Conservation (phyloP, 2,329 filamentous ascomycete genomes). For the Fusarium dimerum region DNA sequence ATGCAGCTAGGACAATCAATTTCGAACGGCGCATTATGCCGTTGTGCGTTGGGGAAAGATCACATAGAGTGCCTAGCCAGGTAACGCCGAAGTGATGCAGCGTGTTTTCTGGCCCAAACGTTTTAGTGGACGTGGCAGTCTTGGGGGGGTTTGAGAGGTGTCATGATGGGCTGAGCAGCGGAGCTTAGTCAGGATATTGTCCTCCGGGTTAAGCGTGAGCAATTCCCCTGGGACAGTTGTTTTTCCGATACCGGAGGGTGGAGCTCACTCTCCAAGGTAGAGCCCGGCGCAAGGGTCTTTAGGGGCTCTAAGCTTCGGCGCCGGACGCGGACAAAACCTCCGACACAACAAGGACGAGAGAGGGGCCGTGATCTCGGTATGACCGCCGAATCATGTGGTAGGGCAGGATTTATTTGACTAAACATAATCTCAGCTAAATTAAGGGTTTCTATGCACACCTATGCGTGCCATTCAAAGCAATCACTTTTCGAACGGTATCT, state of each 20-base stretch:
- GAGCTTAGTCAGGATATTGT: slow-evolving; percentile 19
- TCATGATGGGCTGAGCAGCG: slow-evolving; percentile 30
- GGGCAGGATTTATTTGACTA: slow-evolving; percentile 1
- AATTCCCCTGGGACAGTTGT: slow-evolving; percentile 13
- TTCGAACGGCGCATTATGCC: slow-evolving; percentile 53
- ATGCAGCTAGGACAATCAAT: slow-evolving; percentile 44
- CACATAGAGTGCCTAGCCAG: slow-evolving; percentile 30
- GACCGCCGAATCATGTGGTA: slow-evolving; percentile 8
- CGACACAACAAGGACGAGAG: slow-evolving; percentile 14
- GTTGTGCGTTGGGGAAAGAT: slow-evolving; percentile 20
- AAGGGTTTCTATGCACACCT: slow-evolving; percentile 6
- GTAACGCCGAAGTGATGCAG: slow-evolving; percentile 11
- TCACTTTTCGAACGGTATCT: too few species aligned
- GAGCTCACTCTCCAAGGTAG: slow-evolving; percentile 5
- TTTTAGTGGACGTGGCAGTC: slow-evolving; percentile 9
- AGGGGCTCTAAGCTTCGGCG: slow-evolving; percentile 4
- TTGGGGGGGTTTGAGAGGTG: slow-evolving; percentile 29
- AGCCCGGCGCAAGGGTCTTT: slow-evolving; percentile 12
- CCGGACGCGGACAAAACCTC: slow-evolving; percentile 10
- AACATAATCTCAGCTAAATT: slow-evolving; percentile 15
- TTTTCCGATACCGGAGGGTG: slow-evolving; percentile 23
- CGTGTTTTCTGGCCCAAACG: neutral
- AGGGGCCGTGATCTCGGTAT: slow-evolving; percentile 21
- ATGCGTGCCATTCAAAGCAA: too few species aligned
- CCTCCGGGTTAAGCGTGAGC: neutral